Conservation (phyloP, 169 alveolate genomes). For the Pseudocohnilembus persalinus region DNA sequence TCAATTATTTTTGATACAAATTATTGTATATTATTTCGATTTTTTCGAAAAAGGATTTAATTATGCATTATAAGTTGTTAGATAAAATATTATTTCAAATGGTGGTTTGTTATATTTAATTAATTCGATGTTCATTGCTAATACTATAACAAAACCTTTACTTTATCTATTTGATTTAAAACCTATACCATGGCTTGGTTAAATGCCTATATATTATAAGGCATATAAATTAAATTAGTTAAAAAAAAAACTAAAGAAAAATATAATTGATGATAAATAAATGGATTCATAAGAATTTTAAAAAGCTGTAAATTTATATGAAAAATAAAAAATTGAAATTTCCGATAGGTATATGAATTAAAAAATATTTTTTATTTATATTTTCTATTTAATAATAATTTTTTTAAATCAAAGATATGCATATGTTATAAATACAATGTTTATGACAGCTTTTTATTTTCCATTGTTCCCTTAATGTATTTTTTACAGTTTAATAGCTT, state of each 20-base stretch:
- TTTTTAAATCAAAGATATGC: slow-evolving; percentile 6
- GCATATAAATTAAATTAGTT: no score
- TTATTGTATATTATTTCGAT: not conserved
- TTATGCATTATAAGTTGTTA: not conserved
- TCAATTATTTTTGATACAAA: not conserved
- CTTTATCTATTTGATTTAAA: not conserved
- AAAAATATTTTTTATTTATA: no score
- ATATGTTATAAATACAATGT: slow-evolving; percentile 4
- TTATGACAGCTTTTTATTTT: slow-evolving; percentile 21
- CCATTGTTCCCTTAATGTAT: slow-evolving; percentile 6
- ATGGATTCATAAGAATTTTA: not conserved
- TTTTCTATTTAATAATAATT: no score
- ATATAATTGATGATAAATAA: not conserved
- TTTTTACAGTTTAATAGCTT: not conserved
- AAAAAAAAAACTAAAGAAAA: no score
- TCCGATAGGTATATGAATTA: not conserved
- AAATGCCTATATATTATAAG: not conserved
- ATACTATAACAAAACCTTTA: not conserved
- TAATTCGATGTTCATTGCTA: not conserved
- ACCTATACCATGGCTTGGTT: not conserved
- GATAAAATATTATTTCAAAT: no score
- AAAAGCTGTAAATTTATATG: no score
- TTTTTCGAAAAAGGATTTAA: not conserved
- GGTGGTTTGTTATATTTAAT: not conserved
- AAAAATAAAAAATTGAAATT: not conserved